Conservation (phyloP, 371 early-diverging fungal species). For the Furculomyces boomerangus region DNA sequence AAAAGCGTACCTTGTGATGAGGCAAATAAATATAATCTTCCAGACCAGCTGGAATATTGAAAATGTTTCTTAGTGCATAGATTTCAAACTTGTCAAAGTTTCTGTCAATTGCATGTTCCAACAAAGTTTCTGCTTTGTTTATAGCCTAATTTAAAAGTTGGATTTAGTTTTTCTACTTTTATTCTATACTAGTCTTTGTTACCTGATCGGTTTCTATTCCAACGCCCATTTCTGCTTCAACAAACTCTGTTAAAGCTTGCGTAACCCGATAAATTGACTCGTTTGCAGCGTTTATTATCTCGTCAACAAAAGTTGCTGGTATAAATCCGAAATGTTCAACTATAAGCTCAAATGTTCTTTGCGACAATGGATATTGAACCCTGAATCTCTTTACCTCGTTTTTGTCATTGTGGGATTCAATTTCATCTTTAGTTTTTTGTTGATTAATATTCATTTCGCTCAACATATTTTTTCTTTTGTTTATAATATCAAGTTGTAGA, state of each 20-base stretch:
- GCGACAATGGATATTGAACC: slow-evolving; percentile 16
- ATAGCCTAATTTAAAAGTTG: slow-evolving; percentile 26
- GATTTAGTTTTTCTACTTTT: no score
- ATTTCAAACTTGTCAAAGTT: slow-evolving; percentile 57
- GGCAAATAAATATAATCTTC: slow-evolving; percentile 16
- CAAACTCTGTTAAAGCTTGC: slow-evolving; percentile 35
- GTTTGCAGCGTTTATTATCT: slow-evolving; percentile 50
- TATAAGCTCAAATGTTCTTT: slow-evolving; percentile 26
- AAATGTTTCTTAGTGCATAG: slow-evolving; percentile 45
- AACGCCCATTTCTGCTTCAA: slow-evolving; percentile 27
- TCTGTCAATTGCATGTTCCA: slow-evolving; percentile 50
- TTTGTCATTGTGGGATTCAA: no score
- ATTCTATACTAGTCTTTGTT: no score
- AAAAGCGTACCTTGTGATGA: slow-evolving; percentile 4
- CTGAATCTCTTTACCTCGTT: neutral
- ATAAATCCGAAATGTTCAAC: slow-evolving; percentile 53
- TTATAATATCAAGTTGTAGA: no score
- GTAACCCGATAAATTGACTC: slow-evolving; percentile 43
- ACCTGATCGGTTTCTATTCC: slow-evolving; percentile 26
- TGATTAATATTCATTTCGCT: no score
- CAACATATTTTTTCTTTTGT: no score
- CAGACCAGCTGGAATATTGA: slow-evolving; percentile 35
- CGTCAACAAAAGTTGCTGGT: slow-evolving; percentile 48
- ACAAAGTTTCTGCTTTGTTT: slow-evolving; percentile 40
- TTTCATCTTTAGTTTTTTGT: no score